These are phyloP conservation scores for Anthoceros angustus DNA, from an alignment of 225 moss, liverwort and hornwort species.

Conservation along the genomic window DNA sequence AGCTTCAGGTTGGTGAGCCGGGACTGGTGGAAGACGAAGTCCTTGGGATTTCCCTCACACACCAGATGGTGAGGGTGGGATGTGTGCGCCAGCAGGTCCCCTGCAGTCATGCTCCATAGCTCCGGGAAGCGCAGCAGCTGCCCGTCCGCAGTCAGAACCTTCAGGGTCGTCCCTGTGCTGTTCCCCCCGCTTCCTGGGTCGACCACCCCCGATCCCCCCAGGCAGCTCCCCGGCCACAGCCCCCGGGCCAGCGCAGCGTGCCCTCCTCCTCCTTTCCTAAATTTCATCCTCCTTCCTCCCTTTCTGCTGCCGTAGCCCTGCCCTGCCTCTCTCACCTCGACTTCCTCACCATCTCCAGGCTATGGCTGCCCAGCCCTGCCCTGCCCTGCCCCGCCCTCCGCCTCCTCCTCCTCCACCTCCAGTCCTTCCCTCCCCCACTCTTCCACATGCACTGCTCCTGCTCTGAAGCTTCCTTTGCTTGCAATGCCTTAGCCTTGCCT, in stretches of 20 bases:
- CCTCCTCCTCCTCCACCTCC: conserved; percentile 23
- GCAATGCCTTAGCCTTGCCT: too few relatives aligned
- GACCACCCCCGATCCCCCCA: neutral
- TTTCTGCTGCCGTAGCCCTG: neutral
- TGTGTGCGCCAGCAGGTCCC: neutral
- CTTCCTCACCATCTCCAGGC: conserved; percentile 11
- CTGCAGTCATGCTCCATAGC: conserved; percentile 1
- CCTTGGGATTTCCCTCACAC: conserved; percentile 2
- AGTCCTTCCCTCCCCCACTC: conserved; percentile 30
- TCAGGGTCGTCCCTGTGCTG: neutral
- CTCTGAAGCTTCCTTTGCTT: too few relatives aligned
- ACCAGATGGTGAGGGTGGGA: neutral
- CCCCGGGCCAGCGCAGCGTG: neutral
- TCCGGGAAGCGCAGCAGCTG: conserved; percentile 3
- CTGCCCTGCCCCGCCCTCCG: conserved; percentile 2
- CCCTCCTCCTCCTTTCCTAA: neutral
- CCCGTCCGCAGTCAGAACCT: neutral
- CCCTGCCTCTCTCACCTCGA: conserved; percentile 7
- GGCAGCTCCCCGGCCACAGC: neutral
- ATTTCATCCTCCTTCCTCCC: neutral
- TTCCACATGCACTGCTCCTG: conserved; percentile 13
- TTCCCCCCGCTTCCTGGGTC: neutral
- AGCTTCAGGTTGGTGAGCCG: neutral
- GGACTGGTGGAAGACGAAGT: neutral
- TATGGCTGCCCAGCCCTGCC: conserved; percentile 15